Conservation (phyloP, 192 early-diverging fungal genomes). For the Entomortierella parvispora region DNA sequence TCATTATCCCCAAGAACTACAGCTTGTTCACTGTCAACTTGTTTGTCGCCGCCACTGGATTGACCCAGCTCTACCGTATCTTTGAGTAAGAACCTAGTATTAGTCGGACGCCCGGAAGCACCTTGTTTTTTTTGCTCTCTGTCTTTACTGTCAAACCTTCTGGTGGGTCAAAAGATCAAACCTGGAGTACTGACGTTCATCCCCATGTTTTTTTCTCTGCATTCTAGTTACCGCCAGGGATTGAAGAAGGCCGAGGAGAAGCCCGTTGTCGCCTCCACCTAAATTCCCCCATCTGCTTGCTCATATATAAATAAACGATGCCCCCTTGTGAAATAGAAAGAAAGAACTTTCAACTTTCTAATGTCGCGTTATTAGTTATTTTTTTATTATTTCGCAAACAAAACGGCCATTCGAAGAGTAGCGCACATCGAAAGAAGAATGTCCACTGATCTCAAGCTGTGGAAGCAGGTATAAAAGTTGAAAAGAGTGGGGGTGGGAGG, state of each 20-base stretch:
- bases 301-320: too few species aligned
- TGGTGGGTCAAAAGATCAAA: too few species aligned
- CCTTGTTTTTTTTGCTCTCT: constrained; percentile 3
- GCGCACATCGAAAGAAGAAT: too few species aligned
- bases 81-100: constrained; percentile 61
- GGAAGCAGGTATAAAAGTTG: too few species aligned
- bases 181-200: too few species aligned
- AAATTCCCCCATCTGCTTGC: too few species aligned
- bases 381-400: background rate
- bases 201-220: background rate
- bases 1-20: constrained; percentile 95
- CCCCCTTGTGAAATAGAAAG: too few species aligned
- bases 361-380: too few species aligned
- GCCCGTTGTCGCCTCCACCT: constrained; percentile 7
- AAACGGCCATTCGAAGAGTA: too few species aligned
- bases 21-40: constrained; percentile 90
- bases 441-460: too few species aligned
- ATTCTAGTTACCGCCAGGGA: constrained; percentile 33
- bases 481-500: background rate
- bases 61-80: constrained; percentile 89
- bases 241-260: constrained; percentile 14
- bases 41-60: constrained; percentile 90
- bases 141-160: background rate
- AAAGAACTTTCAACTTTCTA: too few species aligned
- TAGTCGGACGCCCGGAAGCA: background rate